These are phyloP conservation scores for Barbarea vulgaris DNA, from an alignment of 345 rosid species.

Conservation along the genomic window DNA sequence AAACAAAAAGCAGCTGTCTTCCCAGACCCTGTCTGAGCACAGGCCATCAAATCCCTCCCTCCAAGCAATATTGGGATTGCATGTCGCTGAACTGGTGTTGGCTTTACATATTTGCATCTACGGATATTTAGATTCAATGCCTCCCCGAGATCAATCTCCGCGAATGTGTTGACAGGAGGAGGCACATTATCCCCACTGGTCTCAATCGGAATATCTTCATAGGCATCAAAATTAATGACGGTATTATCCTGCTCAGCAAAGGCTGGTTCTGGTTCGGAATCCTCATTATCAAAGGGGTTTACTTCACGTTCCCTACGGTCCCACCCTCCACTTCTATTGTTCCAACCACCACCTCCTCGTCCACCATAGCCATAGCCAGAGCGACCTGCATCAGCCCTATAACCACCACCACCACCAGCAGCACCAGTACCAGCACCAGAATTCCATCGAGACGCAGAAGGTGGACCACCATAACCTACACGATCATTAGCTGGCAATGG, in stretches of 20 bases:
- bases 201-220: constrained; percentile 97
- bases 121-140: constrained; percentile 78
- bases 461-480: constrained; percentile 47
- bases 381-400: constrained; percentile 37
- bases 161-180: constrained; percentile 83
- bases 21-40: constrained; percentile 99
- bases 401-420: constrained; percentile 40
- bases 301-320: constrained; percentile 83
- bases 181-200: constrained; percentile 98
- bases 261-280: constrained; percentile 50
- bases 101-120: constrained; percentile 96
- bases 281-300: constrained; percentile 79
- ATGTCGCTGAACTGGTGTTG: constrained; percentile 94
- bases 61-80: constrained; percentile 82
- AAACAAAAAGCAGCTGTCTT: constrained; percentile 99
- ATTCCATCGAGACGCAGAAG: constrained; percentile 65
- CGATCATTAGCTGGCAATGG: constrained; percentile 50
- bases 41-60: constrained; percentile 97
- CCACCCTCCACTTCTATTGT: constrained; percentile 75
- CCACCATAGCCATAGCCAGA: constrained; percentile 44
- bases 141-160: constrained; percentile 91
- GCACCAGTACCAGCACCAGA: constrained; percentile 40
- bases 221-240: constrained; percentile 92
- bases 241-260: constrained; percentile 67
- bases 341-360: constrained; percentile 65